Evolutionary conservation across 805 yeast genomes (phyloP).

Genomic region (Saturnispora diversa): DNA sequence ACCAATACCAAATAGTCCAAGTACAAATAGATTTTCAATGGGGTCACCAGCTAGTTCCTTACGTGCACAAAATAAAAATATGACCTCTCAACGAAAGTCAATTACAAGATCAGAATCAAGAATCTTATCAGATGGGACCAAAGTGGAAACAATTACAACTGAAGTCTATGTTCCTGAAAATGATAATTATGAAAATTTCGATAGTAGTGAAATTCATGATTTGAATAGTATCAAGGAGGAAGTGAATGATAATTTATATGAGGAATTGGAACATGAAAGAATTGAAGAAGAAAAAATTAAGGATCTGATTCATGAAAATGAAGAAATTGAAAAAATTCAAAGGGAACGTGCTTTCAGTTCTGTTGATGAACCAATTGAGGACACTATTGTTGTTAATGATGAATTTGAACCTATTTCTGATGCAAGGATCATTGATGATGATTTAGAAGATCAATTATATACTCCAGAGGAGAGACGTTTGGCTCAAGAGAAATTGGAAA

Average conservation of each 20-base stretch:
- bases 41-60: background rate
- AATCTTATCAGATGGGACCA: slow-evolving; percentile 14
- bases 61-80: no score
- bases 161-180: slow-evolving; percentile 17
- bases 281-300: slow-evolving; percentile 17
- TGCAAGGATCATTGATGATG: slow-evolving; percentile 5
- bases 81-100: slow-evolving; percentile 8
- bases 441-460: slow-evolving; percentile 12
- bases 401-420: slow-evolving; percentile 13
- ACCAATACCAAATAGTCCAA: background rate
- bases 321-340: slow-evolving; percentile 32
- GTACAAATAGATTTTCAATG: no score
- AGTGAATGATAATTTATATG: slow-evolving; percentile 12
- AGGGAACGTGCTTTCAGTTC: slow-evolving; percentile 21
- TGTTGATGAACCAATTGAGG: slow-evolving; percentile 10
- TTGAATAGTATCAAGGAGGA: slow-evolving; percentile 9
- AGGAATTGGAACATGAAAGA: slow-evolving; percentile 35
- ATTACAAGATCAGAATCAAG: slow-evolving; percentile 12
- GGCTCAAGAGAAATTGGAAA: slow-evolving; percentile 25
- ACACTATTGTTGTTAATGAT: slow-evolving; percentile 13
- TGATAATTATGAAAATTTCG: slow-evolving; percentile 8
- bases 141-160: slow-evolving; percentile 13
- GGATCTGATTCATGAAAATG: slow-evolving; percentile 20
- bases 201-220: slow-evolving; percentile 1
- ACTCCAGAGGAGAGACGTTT: slow-evolving; percentile 22